Conservation (phyloP, 2,329 filamentous ascomycete genomes). For the Aspergillus sp. region DNA sequence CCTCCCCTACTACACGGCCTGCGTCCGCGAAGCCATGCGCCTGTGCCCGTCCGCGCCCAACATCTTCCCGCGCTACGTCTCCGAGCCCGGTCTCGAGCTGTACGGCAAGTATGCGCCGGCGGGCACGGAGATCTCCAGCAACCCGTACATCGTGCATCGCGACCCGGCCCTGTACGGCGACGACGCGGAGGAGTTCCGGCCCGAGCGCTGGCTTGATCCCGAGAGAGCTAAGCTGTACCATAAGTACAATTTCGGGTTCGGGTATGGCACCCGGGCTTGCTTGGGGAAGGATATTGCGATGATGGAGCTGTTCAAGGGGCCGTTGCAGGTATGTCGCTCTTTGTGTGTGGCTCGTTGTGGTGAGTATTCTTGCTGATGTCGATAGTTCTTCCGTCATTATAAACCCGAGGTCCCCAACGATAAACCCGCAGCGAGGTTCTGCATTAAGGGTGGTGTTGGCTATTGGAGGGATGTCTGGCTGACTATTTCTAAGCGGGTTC, state of each 20-base stretch:
- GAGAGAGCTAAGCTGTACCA: slow-evolving; percentile 34
- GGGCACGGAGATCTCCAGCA: slow-evolving; percentile 39
- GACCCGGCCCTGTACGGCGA: slow-evolving; percentile 33
- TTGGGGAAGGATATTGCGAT: slow-evolving; percentile 43
- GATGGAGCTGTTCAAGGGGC: slow-evolving; percentile 45
- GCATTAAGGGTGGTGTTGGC: slow-evolving; percentile 25
- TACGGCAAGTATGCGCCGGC: slow-evolving; percentile 32
- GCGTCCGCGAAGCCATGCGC: slow-evolving; percentile 43
- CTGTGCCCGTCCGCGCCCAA: slow-evolving; percentile 44
- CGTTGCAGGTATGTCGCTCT: slow-evolving; percentile 18
- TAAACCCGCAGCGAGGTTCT: slow-evolving; percentile 20
- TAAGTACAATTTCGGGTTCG: slow-evolving; percentile 43
- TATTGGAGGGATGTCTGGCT: slow-evolving; percentile 26
- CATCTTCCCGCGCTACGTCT: slow-evolving; percentile 41
- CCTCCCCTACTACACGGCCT: slow-evolving; percentile 42
- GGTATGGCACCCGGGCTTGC: slow-evolving; percentile 41
- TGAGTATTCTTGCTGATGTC: background rate
- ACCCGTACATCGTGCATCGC: slow-evolving; percentile 41
- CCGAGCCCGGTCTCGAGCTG: slow-evolving; percentile 27
- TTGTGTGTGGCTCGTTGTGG: background rate
- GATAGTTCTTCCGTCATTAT: slow-evolving; percentile 23
- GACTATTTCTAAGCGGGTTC: slow-evolving; percentile 19
- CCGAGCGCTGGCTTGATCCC: slow-evolving; percentile 33
- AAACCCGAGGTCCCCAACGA: slow-evolving; percentile 12
- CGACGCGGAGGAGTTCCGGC: slow-evolving; percentile 32